Evolutionary conservation across 164 flowering plant species (phyloP), one percentile per base, ranked within the genome.

Genomic region (Stephania cephalantha): DNA sequence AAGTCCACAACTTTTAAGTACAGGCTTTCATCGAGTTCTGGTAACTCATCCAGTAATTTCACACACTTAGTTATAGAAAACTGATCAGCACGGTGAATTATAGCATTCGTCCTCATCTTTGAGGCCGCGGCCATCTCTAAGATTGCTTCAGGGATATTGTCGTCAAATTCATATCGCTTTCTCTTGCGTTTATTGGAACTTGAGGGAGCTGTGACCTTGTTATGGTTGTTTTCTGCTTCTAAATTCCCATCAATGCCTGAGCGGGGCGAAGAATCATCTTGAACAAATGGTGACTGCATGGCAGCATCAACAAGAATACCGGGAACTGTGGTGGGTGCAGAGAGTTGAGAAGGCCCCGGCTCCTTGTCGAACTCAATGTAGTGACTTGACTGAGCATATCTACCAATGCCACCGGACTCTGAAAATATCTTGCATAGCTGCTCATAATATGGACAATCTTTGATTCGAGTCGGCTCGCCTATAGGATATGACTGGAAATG

Each of bases 331-430:
- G 75, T 76, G 46, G 25, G 68, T 13, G 79, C 76, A 46, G 68
- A 58, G 7, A 76, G 45, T 17, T 71, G 81, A 44, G 76, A 76
- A 68, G 74, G 53, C 61, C 80, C 82, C 5, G 20, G 48, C 61
- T 85, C 79, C 67, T 80, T 82, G 70, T 81, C 86, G 70, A 85
- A 42, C 68, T 73, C 91, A 73, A 81, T 88, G 64, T 89, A 88
- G 76, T 91, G 95, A 81, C 95, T 91, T 45, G 91, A 91, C 73
- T 87, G 90, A 50, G 91, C 93, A 84, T 88, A 89, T 79, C 79
- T 87, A 29, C 93, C 92, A 73, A 87, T 89, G 25, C 82, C 83
- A 5, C 82, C 82, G 13, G 87, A 63, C 70, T 88, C 93, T 1
- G 85, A 77, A 78, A 91, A 91, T 69, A 89, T 89, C 70, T 82